Evolutionary conservation across 345 rosid genomes (phyloP), one percentile per base, ranked within the genome.

Genomic region (Populus ilicifolia): DNA sequence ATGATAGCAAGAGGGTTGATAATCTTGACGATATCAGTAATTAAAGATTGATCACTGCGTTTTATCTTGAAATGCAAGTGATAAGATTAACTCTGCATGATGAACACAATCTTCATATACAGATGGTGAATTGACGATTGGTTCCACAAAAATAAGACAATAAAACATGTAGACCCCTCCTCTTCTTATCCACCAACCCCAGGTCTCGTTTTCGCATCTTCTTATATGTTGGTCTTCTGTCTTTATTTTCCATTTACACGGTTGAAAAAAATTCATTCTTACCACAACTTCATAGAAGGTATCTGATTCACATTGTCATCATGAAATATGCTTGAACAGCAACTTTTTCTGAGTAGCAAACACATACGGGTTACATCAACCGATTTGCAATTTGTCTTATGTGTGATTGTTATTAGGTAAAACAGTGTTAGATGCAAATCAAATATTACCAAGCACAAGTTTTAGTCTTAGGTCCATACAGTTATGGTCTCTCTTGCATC

Each of bases 111-210:
- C 35, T 75, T 46, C 44, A 65, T 16, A 35, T 14, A 25, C 38
- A 71, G 78, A 77, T 74, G 21, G 39, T 54, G 78, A 10, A 85
- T 85, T 80, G 88, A 83, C 66, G 62, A 80, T 81, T 74, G 78
- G 79, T 76, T 83, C 71, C 83, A 54, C 44, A 67, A 67, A 70
- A 56, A 46, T 46, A 30, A 77, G 67, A 84, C 90, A 56, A 46
- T 41, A 56, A 77, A 67, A 84, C 90, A 88, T 81, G 82, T 75
- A 67, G 85, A 72, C 90, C 90, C 86, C 73, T 29, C 74, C 23
- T 35, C 16, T n/a, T 17, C 46, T 65, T 62, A 6, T 68, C 21
- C 8, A 44, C 69, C 72, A 72, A 54, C 13, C 70, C 72, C 72
- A 69, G 36, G 30, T 56, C 11, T 72, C 30, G 23, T 67, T 67